These are phyloP conservation scores for Biscutella laevigata DNA, from an alignment of 441 rosid species.

Conservation along the genomic window DNA sequence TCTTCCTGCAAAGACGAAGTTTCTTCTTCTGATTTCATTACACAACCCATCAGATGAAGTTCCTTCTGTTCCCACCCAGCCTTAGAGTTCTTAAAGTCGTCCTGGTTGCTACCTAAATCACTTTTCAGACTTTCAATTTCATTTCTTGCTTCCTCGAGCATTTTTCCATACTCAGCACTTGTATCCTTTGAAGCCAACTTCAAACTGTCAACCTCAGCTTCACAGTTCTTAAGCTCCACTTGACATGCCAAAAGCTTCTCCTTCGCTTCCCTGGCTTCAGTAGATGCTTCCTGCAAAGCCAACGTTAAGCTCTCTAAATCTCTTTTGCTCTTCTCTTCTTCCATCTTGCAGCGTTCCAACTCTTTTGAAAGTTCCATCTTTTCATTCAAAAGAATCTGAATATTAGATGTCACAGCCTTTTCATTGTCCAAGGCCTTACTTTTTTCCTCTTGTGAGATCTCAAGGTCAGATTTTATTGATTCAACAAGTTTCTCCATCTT, in stretches of 20 bases:
- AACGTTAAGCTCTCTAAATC: conserved; percentile 73
- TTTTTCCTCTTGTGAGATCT: conserved; percentile 52
- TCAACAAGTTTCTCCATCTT: conserved; percentile 36
- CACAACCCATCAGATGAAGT: conserved; percentile 35
- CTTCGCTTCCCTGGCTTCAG: conserved; percentile 68
- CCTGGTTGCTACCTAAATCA: conserved; percentile 35
- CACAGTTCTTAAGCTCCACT: conserved; percentile 48
- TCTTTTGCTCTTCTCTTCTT: conserved; percentile 84
- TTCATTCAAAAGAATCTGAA: conserved; percentile 55
- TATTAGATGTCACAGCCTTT: conserved; percentile 58
- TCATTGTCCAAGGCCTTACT: conserved; percentile 53
- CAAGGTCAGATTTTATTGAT: conserved; percentile 53
- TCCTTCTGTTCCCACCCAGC: conserved; percentile 67
- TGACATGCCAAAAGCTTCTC: conserved; percentile 52
- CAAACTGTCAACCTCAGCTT: conserved; percentile 53
- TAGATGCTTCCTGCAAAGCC: conserved; percentile 66
- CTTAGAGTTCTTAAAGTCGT: conserved; percentile 38
- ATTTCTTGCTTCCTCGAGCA: conserved; percentile 56
- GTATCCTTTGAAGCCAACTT: conserved; percentile 51
- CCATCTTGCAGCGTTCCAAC: conserved; percentile 48
- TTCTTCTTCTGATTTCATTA: conserved; percentile 52
- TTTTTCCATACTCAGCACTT: conserved; percentile 50
- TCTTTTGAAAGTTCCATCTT: conserved; percentile 49
- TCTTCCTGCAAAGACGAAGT: conserved; percentile 43
- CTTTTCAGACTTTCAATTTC: conserved; percentile 42